A percentile compares a stretch with the other conserved stretches of the same genome.
Conservation (phyloP, 495 filamentous ascomycete species). For the Penicillium angulare region DNA sequence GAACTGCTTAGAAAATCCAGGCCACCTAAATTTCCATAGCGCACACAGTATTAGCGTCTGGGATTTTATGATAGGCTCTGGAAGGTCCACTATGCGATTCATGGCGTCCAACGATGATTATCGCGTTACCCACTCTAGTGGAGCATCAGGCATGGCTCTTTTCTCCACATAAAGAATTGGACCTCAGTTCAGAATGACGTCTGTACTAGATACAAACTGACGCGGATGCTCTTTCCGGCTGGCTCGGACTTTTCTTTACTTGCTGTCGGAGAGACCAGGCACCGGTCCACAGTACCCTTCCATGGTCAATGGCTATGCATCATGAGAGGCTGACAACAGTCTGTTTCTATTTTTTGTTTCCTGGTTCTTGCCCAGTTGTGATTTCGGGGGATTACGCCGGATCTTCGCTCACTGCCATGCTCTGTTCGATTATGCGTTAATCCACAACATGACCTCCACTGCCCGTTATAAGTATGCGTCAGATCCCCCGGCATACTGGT, state of each 20-base stretch:
- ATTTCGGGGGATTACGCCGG: conserved; percentile 12
- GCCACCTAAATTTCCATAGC: not conserved
- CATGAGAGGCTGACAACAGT: conserved; percentile 2
- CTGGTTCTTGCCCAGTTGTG: conserved; percentile 1
- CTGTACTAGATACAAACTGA: not conserved
- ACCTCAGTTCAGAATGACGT: conserved; percentile 24
- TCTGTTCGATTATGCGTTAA: conserved; percentile 2
- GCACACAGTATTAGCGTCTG: no score
- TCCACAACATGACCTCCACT: conserved; percentile 15
- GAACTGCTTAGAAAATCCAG: not conserved
- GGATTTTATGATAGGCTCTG: conserved; percentile 9
- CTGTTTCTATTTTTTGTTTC: conserved; percentile 11
- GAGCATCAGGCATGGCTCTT: conserved; percentile 9
- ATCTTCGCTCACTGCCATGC: not conserved
- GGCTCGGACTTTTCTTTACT: conserved; percentile 15
- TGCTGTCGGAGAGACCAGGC: conserved; percentile 4
- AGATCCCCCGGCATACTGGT: not conserved
- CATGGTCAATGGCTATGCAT: conserved; percentile 10
- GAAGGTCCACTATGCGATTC: conserved; percentile 3
- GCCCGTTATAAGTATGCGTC: conserved; percentile 18
- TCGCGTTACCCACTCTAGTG: conserved; percentile 3
- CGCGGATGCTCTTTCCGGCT: conserved; percentile 19
- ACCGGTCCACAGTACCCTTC: conserved; percentile 5
- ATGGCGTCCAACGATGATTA: conserved; percentile 6
- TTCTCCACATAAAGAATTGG: conserved; percentile 13